A percentile compares a stretch with the other conserved stretches of the same genome.
phyloP scores from a whole-genome alignment of 108 stramenopile species.

The Cyclotella distinguenda region DNA sequence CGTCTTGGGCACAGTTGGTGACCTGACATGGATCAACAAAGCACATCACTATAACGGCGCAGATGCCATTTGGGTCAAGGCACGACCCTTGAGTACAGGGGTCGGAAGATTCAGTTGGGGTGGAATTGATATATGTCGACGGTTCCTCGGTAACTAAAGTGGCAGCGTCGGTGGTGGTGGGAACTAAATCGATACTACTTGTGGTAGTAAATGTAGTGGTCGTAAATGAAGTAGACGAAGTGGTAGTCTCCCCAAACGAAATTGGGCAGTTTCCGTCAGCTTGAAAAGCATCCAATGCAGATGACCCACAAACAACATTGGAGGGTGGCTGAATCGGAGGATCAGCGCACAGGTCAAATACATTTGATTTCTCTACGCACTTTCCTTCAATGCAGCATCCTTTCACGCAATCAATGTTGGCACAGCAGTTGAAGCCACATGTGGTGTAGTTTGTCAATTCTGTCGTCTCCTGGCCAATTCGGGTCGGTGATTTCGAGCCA shows the following conservation, averaged over 20 bases:
- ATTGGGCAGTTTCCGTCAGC: constrained; percentile 11
- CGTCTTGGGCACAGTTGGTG: neutral
- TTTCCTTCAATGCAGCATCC: constrained; percentile 15
- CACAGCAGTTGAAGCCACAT: constrained; percentile 16
- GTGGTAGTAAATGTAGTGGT: neutral
- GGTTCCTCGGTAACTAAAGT: neutral
- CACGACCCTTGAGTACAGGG: constrained; percentile 1
- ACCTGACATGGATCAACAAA: constrained; percentile 14
- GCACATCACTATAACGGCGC: neutral
- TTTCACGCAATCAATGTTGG: constrained; percentile 1
- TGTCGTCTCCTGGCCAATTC: neutral
- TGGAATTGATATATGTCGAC: no score
- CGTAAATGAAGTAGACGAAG: neutral
- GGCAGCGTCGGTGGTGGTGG: neutral
- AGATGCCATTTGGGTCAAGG: constrained; percentile 1
- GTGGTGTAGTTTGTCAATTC: no score
- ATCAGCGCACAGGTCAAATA: constrained; percentile 1
- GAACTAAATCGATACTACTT: neutral
- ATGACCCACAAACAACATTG: constrained; percentile 2
- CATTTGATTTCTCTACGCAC: neutral
- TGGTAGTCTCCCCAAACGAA: neutral
- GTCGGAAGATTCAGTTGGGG: neutral
- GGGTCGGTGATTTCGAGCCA: neutral
- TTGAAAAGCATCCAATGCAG: constrained; percentile 8
- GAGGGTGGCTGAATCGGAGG: neutral